Evolutionary conservation across 305 asterid species (phyloP).

Genomic region (Fraxinus platypoda): DNA sequence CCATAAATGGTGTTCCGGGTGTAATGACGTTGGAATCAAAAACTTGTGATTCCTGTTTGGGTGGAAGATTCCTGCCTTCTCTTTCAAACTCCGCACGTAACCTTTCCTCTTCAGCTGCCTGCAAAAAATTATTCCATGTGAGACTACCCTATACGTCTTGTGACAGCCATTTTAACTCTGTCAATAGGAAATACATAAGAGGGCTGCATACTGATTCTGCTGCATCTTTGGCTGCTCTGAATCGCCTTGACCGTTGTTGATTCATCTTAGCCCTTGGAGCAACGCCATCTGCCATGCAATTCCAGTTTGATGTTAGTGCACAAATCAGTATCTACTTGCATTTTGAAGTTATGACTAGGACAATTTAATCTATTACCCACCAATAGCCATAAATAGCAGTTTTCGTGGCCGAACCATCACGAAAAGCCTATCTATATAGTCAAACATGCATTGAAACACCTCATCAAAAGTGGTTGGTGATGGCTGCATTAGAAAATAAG

Average conservation of each 20-base stretch:
- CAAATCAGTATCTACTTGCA: constrained; percentile 21
- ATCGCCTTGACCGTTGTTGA: constrained; percentile 97
- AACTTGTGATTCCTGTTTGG: constrained; percentile 78
- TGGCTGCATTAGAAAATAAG: constrained; percentile 67
- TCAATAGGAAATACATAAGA: constrained; percentile 19
- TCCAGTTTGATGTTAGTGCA: constrained; percentile 24
- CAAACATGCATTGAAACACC: constrained; percentile 93
- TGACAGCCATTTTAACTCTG: background rate
- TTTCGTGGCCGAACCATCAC: constrained; percentile 95
- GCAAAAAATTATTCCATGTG: constrained; percentile 29
- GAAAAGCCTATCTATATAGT: constrained; percentile 92
- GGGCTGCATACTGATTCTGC: constrained; percentile 66
- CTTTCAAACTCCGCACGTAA: constrained; percentile 81
- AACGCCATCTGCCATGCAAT: constrained; percentile 73
- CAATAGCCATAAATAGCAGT: constrained; percentile 93
- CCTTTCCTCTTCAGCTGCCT: constrained; percentile 97
- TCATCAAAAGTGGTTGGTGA: constrained; percentile 92
- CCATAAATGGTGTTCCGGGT: constrained; percentile 99
- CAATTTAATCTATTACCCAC: constrained; percentile 50
- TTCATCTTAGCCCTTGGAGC: constrained; percentile 99
- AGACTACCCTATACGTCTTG: background rate
- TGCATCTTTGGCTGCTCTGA: constrained; percentile 98
- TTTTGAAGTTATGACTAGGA: constrained; percentile 9
- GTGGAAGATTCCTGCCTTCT: constrained; percentile 97
- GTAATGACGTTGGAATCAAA: constrained; percentile 94